phyloP scores from a whole-genome alignment of 2,329 filamentous ascomycete species.

The Arthrobotrys megalospora region DNA sequence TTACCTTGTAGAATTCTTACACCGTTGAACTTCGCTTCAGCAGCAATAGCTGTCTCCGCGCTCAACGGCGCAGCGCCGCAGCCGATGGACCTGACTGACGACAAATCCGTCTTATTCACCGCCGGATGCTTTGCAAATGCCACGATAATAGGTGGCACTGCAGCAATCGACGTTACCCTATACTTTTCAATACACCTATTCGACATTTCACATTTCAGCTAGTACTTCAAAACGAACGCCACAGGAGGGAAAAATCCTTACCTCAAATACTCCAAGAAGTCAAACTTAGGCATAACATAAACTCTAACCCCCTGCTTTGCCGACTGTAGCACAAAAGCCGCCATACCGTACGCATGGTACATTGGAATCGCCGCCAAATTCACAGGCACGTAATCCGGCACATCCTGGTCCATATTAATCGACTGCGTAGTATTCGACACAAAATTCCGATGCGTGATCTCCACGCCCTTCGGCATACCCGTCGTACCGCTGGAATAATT shows the following conservation, averaged over 20 bases:
- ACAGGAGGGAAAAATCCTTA: constrained; percentile 58
- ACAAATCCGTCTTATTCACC: constrained; percentile 77
- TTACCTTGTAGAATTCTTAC: constrained; percentile 55
- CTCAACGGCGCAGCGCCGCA: constrained; percentile 80
- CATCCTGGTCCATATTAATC: constrained; percentile 68
- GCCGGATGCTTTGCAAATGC: constrained; percentile 80
- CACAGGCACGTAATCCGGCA: constrained; percentile 66
- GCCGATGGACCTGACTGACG: constrained; percentile 74
- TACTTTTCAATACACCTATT: constrained; percentile 74
- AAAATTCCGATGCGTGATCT: constrained; percentile 83
- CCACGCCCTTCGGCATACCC: constrained; percentile 85
- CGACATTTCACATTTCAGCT: background rate
- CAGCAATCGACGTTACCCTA: constrained; percentile 76
- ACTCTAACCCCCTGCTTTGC: constrained; percentile 75
- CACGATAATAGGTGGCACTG: constrained; percentile 83
- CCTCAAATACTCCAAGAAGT: constrained; percentile 80
- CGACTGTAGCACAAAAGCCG: constrained; percentile 76
- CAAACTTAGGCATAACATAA: constrained; percentile 84
- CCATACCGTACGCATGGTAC: constrained; percentile 80
- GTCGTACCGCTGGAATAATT: constrained; percentile 88
- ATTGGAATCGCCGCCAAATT: constrained; percentile 75
- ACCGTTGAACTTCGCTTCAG: constrained; percentile 68
- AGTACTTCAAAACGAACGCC: background rate
- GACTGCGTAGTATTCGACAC: constrained; percentile 79
- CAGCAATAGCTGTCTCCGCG: constrained; percentile 73